Conservation (phyloP, 768 basidiomycete species). For the Cystofilobasidium bisporidii region DNA sequence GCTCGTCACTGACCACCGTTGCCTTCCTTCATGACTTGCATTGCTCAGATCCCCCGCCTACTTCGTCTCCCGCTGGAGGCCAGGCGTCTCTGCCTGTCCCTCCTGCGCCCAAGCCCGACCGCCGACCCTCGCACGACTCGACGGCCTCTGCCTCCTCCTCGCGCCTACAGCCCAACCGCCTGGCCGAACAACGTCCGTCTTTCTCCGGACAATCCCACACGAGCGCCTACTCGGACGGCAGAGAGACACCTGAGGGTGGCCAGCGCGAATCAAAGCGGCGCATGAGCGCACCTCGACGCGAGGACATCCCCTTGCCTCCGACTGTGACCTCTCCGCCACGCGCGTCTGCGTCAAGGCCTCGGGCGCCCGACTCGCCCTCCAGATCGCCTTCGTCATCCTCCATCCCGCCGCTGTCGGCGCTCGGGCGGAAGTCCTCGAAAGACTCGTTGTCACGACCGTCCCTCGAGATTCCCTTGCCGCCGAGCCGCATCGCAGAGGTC, state of each 20-base stretch:
- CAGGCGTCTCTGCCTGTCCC: background rate
- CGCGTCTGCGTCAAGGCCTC: background rate
- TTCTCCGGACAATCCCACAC: background rate
- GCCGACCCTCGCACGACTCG: conserved; percentile 12
- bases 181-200: background rate
- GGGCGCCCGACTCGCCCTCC: background rate
- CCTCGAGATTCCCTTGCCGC: no score
- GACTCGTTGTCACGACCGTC: no score
- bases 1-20: background rate
- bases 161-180: background rate
- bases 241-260: background rate
- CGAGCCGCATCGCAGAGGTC: background rate
- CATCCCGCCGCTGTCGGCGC: no score
- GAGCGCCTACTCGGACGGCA: background rate
- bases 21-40: background rate
- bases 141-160: background rate
- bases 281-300: background rate
- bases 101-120: background rate
- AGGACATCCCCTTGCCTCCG: background rate
- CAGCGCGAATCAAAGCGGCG: background rate
- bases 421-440: no score
- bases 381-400: background rate
- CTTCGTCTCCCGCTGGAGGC: background rate
- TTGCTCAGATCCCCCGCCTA: background rate
- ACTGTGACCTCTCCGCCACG: conserved; percentile 7